A percentile compares a stretch with the other conserved stretches of the same genome.
Conservation (phyloP, 257 asterid species). For the Primulina huaijiensis region DNA sequence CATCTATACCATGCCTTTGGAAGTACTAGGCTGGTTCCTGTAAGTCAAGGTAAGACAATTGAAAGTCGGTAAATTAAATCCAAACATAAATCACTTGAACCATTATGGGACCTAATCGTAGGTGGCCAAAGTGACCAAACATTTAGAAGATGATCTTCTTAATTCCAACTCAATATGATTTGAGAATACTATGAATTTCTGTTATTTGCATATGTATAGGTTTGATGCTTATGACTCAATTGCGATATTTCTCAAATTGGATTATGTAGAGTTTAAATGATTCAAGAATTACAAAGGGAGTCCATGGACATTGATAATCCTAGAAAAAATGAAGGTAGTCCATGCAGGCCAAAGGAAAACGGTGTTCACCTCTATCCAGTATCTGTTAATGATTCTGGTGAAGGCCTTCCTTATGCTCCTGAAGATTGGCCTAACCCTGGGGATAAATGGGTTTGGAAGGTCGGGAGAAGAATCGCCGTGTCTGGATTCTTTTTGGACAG, state of each 20-base stretch:
- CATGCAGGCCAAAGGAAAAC: conserved; percentile 32
- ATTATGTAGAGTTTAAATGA: conserved; percentile 31
- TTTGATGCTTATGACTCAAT: neutral
- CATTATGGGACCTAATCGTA: neutral
- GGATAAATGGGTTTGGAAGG: conserved; percentile 90
- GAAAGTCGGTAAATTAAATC: neutral
- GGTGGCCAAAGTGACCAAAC: neutral
- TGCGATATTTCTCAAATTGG: conserved; percentile 9
- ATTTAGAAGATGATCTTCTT: neutral
- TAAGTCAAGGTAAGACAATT: too few species aligned
- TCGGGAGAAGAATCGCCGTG: conserved; percentile 51
- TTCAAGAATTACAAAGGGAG: conserved; percentile 24
- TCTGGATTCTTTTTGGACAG: conserved; percentile 68
- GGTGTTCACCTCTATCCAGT: conserved; percentile 58
- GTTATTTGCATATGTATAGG: neutral
- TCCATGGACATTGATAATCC: conserved; percentile 56
- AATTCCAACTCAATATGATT: neutral
- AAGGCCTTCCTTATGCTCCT: conserved; percentile 92
- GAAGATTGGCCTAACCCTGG: conserved; percentile 81
- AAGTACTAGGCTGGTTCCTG: too few species aligned
- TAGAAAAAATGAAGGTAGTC: conserved; percentile 38
- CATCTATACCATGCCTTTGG: too few species aligned
- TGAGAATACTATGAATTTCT: conserved; percentile 1
- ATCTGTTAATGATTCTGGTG: conserved; percentile 47
- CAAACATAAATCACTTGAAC: neutral